Evolutionary conservation across 352 stramenopile genomes (phyloP).

Genomic region (Pythium apleroticum): DNA sequence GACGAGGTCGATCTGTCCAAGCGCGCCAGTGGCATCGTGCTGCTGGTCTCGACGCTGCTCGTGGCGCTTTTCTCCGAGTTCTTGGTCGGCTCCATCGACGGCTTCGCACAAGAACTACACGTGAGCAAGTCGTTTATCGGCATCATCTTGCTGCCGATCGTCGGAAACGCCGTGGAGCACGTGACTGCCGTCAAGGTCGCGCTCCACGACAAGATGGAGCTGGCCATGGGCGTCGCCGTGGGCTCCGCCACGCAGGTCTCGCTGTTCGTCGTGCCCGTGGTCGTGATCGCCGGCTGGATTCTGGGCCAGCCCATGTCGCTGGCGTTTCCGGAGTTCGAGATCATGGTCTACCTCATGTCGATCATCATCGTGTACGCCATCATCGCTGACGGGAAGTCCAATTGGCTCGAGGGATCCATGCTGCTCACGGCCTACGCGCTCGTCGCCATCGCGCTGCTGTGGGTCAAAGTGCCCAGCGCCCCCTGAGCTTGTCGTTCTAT

Average conservation of each 20-base stretch:
- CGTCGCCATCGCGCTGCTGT: conserved; percentile 82
- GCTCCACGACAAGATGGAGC: conserved; percentile 98
- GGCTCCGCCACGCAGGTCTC: conserved; percentile 96
- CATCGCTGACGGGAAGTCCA: conserved; percentile 90
- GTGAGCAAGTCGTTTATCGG: conserved; percentile 90
- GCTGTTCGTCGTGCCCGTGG: conserved; percentile 96
- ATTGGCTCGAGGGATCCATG: conserved; percentile 92
- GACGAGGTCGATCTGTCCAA: conserved; percentile 85
- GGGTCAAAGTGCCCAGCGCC: conserved; percentile 60
- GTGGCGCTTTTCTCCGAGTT: conserved; percentile 95
- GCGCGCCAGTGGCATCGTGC: conserved; percentile 67
- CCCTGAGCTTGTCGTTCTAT: background rate
- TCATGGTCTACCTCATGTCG: conserved; percentile 94
- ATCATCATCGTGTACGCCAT: conserved; percentile 95
- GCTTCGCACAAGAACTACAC: conserved; percentile 58
- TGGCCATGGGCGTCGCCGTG: conserved; percentile 98
- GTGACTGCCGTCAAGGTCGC: conserved; percentile 96
- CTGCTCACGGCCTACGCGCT: conserved; percentile 91
- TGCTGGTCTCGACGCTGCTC: conserved; percentile 87
- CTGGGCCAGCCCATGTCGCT: conserved; percentile 94
- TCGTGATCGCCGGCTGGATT: conserved; percentile 94
- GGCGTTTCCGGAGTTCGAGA: conserved; percentile 96
- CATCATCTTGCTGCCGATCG: conserved; percentile 96
- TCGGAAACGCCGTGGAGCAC: conserved; percentile 98
- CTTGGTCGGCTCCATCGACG: conserved; percentile 85